Evolutionary conservation across 225 moss, liverwort and hornwort species (phyloP).

Genomic region (Physcomitrellopsis africana): DNA sequence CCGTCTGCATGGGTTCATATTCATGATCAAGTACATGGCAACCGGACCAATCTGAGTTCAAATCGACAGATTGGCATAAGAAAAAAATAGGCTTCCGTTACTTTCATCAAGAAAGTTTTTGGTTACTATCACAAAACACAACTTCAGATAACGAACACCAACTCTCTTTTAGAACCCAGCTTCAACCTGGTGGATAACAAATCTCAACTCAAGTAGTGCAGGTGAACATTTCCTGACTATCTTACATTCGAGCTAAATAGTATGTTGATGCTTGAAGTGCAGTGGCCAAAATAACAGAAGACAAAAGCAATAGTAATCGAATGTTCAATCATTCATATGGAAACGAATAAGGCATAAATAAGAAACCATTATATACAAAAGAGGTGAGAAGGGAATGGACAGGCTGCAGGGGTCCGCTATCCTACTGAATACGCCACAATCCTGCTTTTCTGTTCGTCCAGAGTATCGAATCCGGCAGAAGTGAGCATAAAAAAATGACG

Average conservation of each 20-base stretch:
- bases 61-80: too few relatives aligned
- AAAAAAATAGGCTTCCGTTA: too few relatives aligned
- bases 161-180: too few relatives aligned
- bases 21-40: too few relatives aligned
- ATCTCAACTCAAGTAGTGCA: background rate
- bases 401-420: slow-evolving; percentile 36
- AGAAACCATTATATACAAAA: slow-evolving; percentile 46
- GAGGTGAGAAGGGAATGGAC: slow-evolving; percentile 29
- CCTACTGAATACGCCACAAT: slow-evolving; percentile 56
- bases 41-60: too few relatives aligned
- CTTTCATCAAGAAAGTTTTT: too few relatives aligned
- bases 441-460: slow-evolving; percentile 49
- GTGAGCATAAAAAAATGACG: slow-evolving; percentile 49
- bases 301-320: slow-evolving; percentile 38
- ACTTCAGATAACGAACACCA: too few relatives aligned
- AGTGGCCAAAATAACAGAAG: slow-evolving; percentile 23
- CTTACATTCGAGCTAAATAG: background rate
- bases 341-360: slow-evolving; percentile 32
- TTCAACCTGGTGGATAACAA: too few relatives aligned
- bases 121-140: too few relatives aligned
- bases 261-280: slow-evolving; percentile 13
- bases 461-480: slow-evolving; percentile 45
- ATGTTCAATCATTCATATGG: slow-evolving; percentile 49
- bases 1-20: too few relatives aligned
- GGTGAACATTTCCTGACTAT: background rate